phyloP scores from a whole-genome alignment of 257 asterid species.

The Solanum virginianum region DNA sequence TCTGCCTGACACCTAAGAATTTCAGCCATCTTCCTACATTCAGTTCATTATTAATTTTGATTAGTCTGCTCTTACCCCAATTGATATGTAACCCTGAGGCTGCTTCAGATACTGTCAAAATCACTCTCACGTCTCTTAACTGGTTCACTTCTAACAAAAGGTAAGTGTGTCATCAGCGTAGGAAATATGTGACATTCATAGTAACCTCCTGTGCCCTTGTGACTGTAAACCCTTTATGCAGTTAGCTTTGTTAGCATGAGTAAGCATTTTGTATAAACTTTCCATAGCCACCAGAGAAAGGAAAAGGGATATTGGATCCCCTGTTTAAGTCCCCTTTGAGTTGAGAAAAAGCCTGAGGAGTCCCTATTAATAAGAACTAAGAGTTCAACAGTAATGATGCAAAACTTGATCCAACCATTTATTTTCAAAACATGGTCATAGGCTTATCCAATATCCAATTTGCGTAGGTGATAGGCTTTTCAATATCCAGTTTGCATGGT shows the following conservation, averaged over 20 bases:
- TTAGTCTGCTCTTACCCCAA: background rate
- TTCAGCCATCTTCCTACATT: background rate
- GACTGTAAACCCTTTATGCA: background rate
- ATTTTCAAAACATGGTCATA: too few relatives aligned
- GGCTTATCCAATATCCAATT: too few relatives aligned
- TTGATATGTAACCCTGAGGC: background rate
- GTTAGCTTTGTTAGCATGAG: background rate
- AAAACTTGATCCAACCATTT: background rate
- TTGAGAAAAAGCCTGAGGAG: background rate
- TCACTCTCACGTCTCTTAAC: background rate
- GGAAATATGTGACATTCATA: too few relatives aligned
- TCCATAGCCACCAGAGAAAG: background rate
- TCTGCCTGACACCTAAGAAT: background rate
- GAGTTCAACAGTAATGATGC: background rate
- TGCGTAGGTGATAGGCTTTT: background rate
- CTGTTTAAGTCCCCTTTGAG: background rate
- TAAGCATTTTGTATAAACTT: background rate
- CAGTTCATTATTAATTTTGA: background rate
- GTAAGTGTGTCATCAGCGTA: background rate
- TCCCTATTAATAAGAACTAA: background rate
- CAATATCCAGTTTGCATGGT: background rate
- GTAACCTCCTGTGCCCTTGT: background rate
- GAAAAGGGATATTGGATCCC: too few relatives aligned
- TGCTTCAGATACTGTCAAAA: background rate
- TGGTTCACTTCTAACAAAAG: background rate